A percentile compares a stretch with the other conserved stretches of the same genome.
Conservation (phyloP, 495 filamentous ascomycete genomes). For the Lasiosphaeris hirsuta region DNA sequence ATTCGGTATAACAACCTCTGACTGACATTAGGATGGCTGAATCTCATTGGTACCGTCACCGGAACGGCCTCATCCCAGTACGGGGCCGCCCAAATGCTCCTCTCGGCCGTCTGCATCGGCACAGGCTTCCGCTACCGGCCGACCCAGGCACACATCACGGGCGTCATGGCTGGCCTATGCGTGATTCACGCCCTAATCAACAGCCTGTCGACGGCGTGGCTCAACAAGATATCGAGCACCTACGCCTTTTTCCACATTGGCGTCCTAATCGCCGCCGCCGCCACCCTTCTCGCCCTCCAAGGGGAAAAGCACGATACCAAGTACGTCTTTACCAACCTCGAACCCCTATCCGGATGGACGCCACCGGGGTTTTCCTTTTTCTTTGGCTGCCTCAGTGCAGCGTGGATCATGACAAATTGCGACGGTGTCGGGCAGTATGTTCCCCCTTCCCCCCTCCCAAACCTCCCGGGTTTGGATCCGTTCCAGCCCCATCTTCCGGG, state of each 20-base stretch:
- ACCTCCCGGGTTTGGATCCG: conserved; percentile 38
- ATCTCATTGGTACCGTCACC: conserved; percentile 59
- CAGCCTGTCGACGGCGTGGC: conserved; percentile 53
- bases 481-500: conserved; percentile 37
- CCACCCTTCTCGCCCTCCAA: conserved; percentile 55
- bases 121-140: conserved; percentile 49
- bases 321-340: conserved; percentile 61
- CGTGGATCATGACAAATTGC: conserved; percentile 51
- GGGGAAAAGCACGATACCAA: not conserved
- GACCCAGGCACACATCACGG: conserved; percentile 46
- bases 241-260: conserved; percentile 59
- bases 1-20: too few relatives aligned
- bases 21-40: conserved; percentile 51
- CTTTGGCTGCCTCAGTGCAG: conserved; percentile 61
- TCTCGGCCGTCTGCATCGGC: conserved; percentile 59
- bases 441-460: too few relatives aligned
- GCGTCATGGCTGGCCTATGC: conserved; percentile 57
- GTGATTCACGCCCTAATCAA: conserved; percentile 50
- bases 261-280: conserved; percentile 51
- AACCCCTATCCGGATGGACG: conserved; percentile 54
- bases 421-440: too few relatives aligned
- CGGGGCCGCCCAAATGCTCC: conserved; percentile 59
- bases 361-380: conserved; percentile 60
- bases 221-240: conserved; percentile 57
- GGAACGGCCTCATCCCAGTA: conserved; percentile 62